Conservation (phyloP, 805 yeast genomes). For the Nakazawaea sp. region DNA sequence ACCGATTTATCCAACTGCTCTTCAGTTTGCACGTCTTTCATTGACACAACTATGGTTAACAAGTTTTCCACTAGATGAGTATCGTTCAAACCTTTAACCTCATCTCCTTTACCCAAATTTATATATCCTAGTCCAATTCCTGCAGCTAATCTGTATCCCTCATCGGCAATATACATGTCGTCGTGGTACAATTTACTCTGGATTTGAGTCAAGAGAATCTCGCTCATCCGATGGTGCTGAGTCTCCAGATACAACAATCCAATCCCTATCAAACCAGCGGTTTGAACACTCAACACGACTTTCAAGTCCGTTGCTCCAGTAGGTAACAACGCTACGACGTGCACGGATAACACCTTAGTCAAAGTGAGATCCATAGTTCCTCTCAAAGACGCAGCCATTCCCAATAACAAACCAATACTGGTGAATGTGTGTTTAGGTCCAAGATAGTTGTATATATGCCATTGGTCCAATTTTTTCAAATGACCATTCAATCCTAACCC, state of each 20-base stretch:
- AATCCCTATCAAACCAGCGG: slow-evolving; percentile 87
- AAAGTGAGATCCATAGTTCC: slow-evolving; percentile 83
- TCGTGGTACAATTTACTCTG: slow-evolving; percentile 44
- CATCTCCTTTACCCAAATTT: slow-evolving; percentile 71
- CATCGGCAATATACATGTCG: slow-evolving; percentile 55
- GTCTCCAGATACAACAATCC: slow-evolving; percentile 77
- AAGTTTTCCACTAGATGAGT: slow-evolving; percentile 57
- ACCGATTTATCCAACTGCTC: slow-evolving; percentile 55
- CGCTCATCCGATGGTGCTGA: slow-evolving; percentile 83
- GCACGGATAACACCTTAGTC: slow-evolving; percentile 88
- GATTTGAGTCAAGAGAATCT: slow-evolving; percentile 65
- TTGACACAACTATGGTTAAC: slow-evolving; percentile 47
- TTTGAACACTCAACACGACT: slow-evolving; percentile 75
- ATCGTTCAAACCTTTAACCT: slow-evolving; percentile 52
- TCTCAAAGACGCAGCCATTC: slow-evolving; percentile 83
- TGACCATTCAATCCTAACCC: slow-evolving; percentile 94
- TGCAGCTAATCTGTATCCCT: slow-evolving; percentile 79
- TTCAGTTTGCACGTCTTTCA: slow-evolving; percentile 56
- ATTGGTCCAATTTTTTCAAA: slow-evolving; percentile 74
- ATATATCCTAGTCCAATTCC: slow-evolving; percentile 85
- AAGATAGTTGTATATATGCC: slow-evolving; percentile 91
- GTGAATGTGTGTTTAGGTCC: slow-evolving; percentile 85
- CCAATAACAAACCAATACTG: slow-evolving; percentile 80
- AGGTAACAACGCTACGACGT: slow-evolving; percentile 86
- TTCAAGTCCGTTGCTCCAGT: slow-evolving; percentile 86